phyloP scores from a whole-genome alignment of 257 asterid species.

The Solanum chaucha region DNA sequence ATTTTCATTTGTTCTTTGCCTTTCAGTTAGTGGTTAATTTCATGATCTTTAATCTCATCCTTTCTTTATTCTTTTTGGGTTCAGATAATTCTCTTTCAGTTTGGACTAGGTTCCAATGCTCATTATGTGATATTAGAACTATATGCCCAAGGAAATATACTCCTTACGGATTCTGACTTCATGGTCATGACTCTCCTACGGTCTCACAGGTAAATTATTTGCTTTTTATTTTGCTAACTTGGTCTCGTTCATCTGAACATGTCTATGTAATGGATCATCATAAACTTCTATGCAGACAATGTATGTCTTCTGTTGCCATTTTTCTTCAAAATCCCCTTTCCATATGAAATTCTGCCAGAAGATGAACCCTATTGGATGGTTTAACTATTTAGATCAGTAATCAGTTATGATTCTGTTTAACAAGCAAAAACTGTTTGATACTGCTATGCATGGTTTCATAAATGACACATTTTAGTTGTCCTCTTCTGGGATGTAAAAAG shows the following conservation, averaged over 20 bases:
- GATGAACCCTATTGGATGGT: not conserved
- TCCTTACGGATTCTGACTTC: conserved; percentile 81
- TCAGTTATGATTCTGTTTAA: not conserved
- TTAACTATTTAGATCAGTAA: not conserved
- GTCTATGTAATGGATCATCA: not conserved
- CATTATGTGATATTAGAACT: conserved; percentile 87
- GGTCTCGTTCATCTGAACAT: not conserved
- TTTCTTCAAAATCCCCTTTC: not conserved
- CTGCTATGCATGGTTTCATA: not conserved
- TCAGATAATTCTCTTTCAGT: conserved; percentile 88
- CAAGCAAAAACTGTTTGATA: not conserved
- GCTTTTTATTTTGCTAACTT: conserved; percentile 5
- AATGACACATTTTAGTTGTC: not conserved
- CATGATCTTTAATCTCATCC: not conserved
- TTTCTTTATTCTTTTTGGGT: not conserved
- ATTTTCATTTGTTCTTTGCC: not conserved
- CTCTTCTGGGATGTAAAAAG: not conserved
- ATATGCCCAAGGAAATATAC: conserved; percentile 95
- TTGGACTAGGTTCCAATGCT: conserved; percentile 84
- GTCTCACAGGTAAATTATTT: conserved; percentile 73
- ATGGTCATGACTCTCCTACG: conserved; percentile 91
- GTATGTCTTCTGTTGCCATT: not conserved
- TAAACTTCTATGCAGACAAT: not conserved
- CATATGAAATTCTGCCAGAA: not conserved
- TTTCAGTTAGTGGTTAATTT: not conserved